These are phyloP conservation scores for Dryadomyces sulphureus DNA, from an alignment of 2,329 filamentous ascomycete species.

Conservation along the genomic window DNA sequence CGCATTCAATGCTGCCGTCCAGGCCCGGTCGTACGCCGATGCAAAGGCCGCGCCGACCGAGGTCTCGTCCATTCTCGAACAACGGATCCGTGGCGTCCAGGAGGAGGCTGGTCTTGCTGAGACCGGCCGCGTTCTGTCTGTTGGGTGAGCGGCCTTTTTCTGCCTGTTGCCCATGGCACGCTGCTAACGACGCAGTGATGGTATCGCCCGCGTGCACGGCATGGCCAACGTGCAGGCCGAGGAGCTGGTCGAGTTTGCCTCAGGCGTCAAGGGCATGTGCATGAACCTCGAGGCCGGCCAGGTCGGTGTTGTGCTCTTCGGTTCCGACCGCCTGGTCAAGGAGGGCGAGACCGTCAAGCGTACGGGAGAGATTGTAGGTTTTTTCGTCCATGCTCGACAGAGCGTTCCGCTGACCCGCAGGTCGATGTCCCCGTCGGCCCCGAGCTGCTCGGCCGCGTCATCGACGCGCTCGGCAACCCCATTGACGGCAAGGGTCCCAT, in stretches of 20 bases:
- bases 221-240: slow-evolving; percentile 99
- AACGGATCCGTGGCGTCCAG: slow-evolving; percentile 96
- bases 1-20: slow-evolving; percentile 56
- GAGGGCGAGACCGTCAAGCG: slow-evolving; percentile 99
- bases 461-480: slow-evolving; percentile 97
- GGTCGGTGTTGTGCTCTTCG: slow-evolving; percentile 99
- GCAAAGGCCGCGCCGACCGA: slow-evolving; percentile 93
- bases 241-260: slow-evolving; percentile 99
- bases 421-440: slow-evolving; percentile 91
- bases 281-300: slow-evolving; percentile 99
- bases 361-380: slow-evolving; percentile 97
- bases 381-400: too few species aligned
- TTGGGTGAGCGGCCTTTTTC: slow-evolving; percentile 62
- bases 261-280: slow-evolving; percentile 99
- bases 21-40: slow-evolving; percentile 81
- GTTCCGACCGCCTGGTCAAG: slow-evolving; percentile 99
- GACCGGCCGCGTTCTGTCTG: slow-evolving; percentile 96
- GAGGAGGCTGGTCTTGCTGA: slow-evolving; percentile 94
- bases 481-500: slow-evolving; percentile 98
- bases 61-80: slow-evolving; percentile 98
- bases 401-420: slow-evolving; percentile 26
- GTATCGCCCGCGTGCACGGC: slow-evolving; percentile 99
- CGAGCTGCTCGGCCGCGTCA: slow-evolving; percentile 91
- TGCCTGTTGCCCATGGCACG: neutral
- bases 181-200: slow-evolving; percentile 58